Percentiles rank a stretch among this genome's conserved stretches.
Conservation (phyloP, 116 monocot species). For the Trichopus zeylanicus region DNA sequence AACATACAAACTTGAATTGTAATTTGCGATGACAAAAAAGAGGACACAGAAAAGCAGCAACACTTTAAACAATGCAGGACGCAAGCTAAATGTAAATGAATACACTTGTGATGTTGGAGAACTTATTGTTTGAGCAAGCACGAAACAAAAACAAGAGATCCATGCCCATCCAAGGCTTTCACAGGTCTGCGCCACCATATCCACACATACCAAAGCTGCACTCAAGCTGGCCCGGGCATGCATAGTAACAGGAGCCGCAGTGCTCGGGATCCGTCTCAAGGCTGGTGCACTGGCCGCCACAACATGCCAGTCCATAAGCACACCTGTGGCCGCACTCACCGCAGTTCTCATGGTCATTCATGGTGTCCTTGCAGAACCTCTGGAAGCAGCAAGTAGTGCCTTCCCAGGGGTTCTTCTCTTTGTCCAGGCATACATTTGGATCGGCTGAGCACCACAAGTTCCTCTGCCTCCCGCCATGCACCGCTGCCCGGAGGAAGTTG, state of each 20-base stretch:
- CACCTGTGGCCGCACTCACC: slow-evolving; percentile 9
- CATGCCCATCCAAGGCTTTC: too few species aligned
- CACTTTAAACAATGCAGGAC: too few species aligned
- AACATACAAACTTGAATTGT: too few species aligned
- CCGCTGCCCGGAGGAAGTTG: slow-evolving; percentile 10
- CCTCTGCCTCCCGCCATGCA: slow-evolving; percentile 3
- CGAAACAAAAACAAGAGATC: too few species aligned
- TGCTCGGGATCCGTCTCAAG: slow-evolving; percentile 12
- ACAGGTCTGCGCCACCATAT: slow-evolving; percentile 12
- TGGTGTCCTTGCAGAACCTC: slow-evolving; percentile 9
- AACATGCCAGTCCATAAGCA: slow-evolving; percentile 11
- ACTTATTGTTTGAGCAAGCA: too few species aligned
- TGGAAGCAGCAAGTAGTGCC: slow-evolving; percentile 14
- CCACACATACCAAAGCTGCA: slow-evolving; percentile 29
- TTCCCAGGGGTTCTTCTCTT: slow-evolving; percentile 11
- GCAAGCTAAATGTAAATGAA: too few species aligned
- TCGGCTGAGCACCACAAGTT: neutral
- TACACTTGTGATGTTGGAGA: too few species aligned
- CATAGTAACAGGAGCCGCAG: slow-evolving; percentile 19
- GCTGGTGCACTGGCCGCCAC: slow-evolving; percentile 18
- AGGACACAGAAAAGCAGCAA: too few species aligned
- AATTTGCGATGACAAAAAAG: too few species aligned
- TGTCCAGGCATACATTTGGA: slow-evolving; percentile 2
- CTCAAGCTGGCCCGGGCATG: neutral
- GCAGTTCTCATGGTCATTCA: slow-evolving; percentile 10